phyloP scores from a whole-genome alignment of 495 filamentous ascomycete species.

The Penicillium tannophilum region DNA sequence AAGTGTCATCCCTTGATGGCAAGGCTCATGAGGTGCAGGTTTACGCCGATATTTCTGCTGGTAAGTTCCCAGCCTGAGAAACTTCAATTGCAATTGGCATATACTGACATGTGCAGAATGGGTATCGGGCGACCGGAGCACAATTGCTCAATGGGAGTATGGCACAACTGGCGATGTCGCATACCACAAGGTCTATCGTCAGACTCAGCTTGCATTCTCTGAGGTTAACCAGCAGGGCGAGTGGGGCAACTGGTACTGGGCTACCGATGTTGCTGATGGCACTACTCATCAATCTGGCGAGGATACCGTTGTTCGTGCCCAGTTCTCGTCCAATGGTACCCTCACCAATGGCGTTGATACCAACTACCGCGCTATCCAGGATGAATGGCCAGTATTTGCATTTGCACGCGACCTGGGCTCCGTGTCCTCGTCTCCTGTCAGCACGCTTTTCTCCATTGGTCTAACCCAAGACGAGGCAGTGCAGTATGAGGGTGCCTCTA shows the following conservation, averaged over 20 bases:
- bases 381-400: slow-evolving; percentile 57
- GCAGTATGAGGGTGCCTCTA: slow-evolving; percentile 50
- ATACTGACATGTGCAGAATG: slow-evolving; percentile 46
- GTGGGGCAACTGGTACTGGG: slow-evolving; percentile 63
- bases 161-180: slow-evolving; percentile 46
- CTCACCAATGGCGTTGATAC: slow-evolving; percentile 50
- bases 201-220: slow-evolving; percentile 55
- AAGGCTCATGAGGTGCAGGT: slow-evolving; percentile 56
- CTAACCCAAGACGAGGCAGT: slow-evolving; percentile 55
- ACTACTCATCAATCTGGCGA: slow-evolving; percentile 54
- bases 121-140: slow-evolving; percentile 54
- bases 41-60: slow-evolving; percentile 63
- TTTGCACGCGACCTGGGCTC: slow-evolving; percentile 55
- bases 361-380: slow-evolving; percentile 55
- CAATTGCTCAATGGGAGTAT: slow-evolving; percentile 57
- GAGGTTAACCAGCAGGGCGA: slow-evolving; percentile 56
- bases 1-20: slow-evolving; percentile 55
- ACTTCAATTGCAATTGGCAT: no score
- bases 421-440: slow-evolving; percentile 36
- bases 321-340: slow-evolving; percentile 46
- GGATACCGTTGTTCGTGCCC: slow-evolving; percentile 49
- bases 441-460: slow-evolving; percentile 55
- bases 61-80: slow-evolving; percentile 34
- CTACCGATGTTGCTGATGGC: slow-evolving; percentile 40
- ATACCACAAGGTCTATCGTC: slow-evolving; percentile 57